Percentiles rank a stretch among this genome's conserved stretches.
Conservation (phyloP, 805 yeast genomes). For the Zygosaccharomyces lentus region DNA sequence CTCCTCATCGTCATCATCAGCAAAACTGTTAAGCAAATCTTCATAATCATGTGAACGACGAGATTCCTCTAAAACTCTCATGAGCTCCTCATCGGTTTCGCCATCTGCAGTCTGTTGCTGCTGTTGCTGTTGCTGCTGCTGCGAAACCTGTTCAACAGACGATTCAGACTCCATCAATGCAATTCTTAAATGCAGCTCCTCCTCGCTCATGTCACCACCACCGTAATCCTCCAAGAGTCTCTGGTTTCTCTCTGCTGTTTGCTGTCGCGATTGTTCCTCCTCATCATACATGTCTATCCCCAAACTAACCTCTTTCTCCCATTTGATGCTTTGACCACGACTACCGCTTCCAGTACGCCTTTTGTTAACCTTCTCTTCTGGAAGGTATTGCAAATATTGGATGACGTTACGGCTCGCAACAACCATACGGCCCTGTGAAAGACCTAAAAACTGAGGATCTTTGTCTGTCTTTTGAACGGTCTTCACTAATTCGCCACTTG, state of each 20-base stretch:
- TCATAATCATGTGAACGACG: conserved; percentile 12
- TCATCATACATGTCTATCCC: conserved; percentile 30
- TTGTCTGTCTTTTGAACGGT: conserved; percentile 32
- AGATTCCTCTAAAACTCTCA: conserved; percentile 23
- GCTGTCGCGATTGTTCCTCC: conserved; percentile 19
- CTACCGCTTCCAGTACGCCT: conserved; percentile 11
- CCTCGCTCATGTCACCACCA: conserved; percentile 34
- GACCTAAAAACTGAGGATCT: conserved; percentile 28
- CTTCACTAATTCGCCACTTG: conserved; percentile 30
- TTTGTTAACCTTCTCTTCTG: conserved; percentile 16
- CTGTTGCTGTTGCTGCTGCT: neutral
- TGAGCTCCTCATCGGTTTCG: conserved; percentile 16
- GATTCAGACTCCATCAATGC: conserved; percentile 35
- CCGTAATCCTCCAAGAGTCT: conserved; percentile 25
- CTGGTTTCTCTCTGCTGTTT: conserved; percentile 17
- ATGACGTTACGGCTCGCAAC: conserved; percentile 30
- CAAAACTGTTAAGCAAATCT: conserved; percentile 9
- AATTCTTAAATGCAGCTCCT: conserved; percentile 31
- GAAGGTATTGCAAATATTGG: conserved; percentile 29
- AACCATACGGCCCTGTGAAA: conserved; percentile 33
- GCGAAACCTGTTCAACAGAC: neutral
- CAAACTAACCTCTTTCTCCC: conserved; percentile 28
- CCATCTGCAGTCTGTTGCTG: neutral
- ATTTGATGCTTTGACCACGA: conserved; percentile 24
- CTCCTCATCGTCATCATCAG: conserved; percentile 22